Percentiles rank a stretch among this genome's conserved stretches.
These are phyloP conservation scores for Serendipita sp. DNA, from an alignment of 768 basidiomycete genomes.

Conservation along the genomic window DNA sequence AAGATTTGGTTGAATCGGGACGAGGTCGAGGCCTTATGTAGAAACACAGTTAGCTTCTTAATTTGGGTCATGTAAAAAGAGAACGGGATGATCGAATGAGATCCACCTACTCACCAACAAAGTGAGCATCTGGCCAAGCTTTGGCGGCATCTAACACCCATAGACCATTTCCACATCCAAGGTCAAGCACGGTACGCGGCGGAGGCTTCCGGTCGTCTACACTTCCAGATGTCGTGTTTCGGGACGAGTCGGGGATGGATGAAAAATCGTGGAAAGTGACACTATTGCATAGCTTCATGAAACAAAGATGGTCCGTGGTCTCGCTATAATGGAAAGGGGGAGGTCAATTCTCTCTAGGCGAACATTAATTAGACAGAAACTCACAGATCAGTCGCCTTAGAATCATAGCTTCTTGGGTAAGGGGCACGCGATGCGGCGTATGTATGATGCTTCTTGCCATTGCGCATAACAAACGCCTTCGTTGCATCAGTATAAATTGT, in stretches of 20 bases:
- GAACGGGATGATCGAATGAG: not conserved
- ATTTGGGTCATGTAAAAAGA: too few species aligned
- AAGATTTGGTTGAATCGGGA: constrained; percentile 54
- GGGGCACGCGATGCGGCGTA: constrained; percentile 18
- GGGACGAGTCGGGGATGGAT: constrained; percentile 37
- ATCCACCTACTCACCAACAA: constrained; percentile 34
- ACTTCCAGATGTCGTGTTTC: not conserved
- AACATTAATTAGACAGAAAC: constrained; percentile 18
- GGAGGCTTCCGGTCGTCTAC: not conserved
- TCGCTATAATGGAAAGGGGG: constrained; percentile 27
- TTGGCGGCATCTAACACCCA: constrained; percentile 55
- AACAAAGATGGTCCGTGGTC: constrained; percentile 47
- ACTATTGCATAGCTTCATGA: constrained; percentile 37
- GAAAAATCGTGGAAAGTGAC: constrained; percentile 50
- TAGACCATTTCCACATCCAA: constrained; percentile 61
- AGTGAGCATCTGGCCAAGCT: constrained; percentile 45
- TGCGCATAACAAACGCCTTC: too few species aligned
- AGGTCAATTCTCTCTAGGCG: not conserved
- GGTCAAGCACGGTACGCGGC: constrained; percentile 33
- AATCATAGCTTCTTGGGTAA: constrained; percentile 52
- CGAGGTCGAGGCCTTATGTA: constrained; percentile 45
- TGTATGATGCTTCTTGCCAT: too few species aligned
- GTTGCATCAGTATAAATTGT: too few species aligned
- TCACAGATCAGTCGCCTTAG: constrained; percentile 48
- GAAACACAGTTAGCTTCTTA: not conserved